Base-by-base conservation (phyloP, 176 grass and related monocot genomes). In the Metroxylon sagu region DNA sequence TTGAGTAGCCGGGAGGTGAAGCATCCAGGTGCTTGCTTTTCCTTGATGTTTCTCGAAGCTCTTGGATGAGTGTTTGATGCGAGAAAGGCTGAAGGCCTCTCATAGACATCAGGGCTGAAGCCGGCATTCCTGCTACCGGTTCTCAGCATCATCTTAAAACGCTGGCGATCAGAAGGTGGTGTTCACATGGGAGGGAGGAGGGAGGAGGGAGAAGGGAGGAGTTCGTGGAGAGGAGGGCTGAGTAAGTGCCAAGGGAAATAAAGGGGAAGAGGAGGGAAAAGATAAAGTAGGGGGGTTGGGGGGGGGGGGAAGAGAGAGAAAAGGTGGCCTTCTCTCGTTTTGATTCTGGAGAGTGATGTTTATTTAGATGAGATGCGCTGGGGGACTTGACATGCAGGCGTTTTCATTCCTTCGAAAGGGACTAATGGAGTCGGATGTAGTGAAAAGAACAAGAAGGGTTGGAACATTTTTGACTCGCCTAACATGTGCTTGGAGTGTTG, bases 401-500 rank as follows among this genome's bases (percentile, higher is more conserved):
- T 23, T 23, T 23, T 23, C 21, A 23, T 23, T 23, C 21, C 1
- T 23, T 23, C 21, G 21, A 23, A 23, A 23, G 21, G 21, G 21
- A 23, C 21, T 23, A 23, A 23, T 23, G 21, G 21, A 23, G 21
- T 23, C 21, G 21, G 19, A 2, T 58, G 12, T 58, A 58, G 26
- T 25, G 14, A 14, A 26, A 58, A 58, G 21, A 26, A 58, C 15
- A 58, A 25, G 26, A 4, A 14, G 15, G 56, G 14, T 18, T 58
- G 56, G 56, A 58, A 58, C 21, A 23, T 15, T 25, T 26, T 58
- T 58, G 56, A 58, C 56, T 28, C 18, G 10, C 21, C 29, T 59
- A 21, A 70, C 69, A 71, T 74, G 77, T 82, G 77, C 78, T 86
- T 78, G 74, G 80, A 81, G 83, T 71, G 73, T 86, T 74, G 83